Evolutionary conservation across 2,329 filamentous ascomycete species (phyloP).

Genomic region (Diaporthe sp.): DNA sequence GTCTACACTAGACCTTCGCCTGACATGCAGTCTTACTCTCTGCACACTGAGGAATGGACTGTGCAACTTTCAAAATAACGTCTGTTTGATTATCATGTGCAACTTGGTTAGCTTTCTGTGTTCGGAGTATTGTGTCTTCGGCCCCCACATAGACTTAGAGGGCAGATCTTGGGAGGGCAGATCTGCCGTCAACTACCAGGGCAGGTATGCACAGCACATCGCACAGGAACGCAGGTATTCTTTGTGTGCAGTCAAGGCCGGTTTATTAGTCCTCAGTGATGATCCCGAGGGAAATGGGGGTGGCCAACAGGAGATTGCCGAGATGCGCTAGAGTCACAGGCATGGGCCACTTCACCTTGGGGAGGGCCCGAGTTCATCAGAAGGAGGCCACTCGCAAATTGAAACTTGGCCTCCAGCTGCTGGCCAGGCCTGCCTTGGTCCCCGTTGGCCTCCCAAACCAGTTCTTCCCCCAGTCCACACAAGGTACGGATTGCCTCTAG

Average conservation of each 20-base stretch:
- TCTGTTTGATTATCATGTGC: not conserved
- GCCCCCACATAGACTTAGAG: not conserved
- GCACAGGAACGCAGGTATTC: not conserved
- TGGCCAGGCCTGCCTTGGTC: slow-evolving; percentile 22
- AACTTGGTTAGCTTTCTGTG: not conserved
- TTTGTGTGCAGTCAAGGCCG: not conserved
- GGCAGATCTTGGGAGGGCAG: not conserved
- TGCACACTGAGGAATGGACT: not conserved
- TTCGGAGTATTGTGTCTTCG: not conserved
- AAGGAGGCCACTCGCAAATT: slow-evolving; percentile 27
- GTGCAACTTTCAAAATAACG: not conserved
- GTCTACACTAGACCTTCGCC: not conserved
- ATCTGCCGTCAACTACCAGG: not conserved
- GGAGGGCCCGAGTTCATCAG: slow-evolving; percentile 29
- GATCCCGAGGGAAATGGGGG: slow-evolving; percentile 32
- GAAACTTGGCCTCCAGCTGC: slow-evolving; percentile 38
- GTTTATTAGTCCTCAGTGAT: not conserved
- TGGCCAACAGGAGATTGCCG: slow-evolving; percentile 35
- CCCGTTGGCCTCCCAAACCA: slow-evolving; percentile 24
- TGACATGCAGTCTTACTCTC: not conserved
- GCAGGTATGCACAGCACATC: not conserved
- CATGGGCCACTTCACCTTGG: slow-evolving; percentile 31
- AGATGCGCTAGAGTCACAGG: slow-evolving; percentile 33
- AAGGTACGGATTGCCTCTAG: slow-evolving; percentile 28
- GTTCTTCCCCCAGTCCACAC: slow-evolving; percentile 28